Conservation (phyloP, 345 rosid species). For the Populus ilicifolia region DNA sequence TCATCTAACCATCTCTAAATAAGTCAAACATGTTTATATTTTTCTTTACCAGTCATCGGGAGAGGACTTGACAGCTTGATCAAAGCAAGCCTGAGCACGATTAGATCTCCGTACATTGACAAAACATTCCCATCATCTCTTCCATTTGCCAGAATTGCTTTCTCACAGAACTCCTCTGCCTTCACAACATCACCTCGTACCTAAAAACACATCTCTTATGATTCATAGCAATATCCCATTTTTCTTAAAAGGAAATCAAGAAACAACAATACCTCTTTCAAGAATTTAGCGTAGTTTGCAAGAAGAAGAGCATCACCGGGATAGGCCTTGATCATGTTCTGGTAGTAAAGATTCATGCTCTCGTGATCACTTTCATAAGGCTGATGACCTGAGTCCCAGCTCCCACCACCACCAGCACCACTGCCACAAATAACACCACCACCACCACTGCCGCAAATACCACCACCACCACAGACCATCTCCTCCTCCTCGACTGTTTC, state of each 20-base stretch:
- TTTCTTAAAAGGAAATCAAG: too few species aligned
- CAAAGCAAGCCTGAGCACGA: constrained; percentile 44
- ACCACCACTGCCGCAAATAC: background rate
- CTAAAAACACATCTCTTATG: constrained; percentile 9
- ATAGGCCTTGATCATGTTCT: constrained; percentile 36
- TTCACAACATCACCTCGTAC: constrained; percentile 32
- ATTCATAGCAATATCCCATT: too few species aligned
- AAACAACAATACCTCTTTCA: constrained; percentile 41
- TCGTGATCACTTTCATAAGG: constrained; percentile 15
- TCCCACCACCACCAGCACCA: constrained; percentile 18
- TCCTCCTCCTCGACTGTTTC: background rate
- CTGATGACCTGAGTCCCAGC: constrained; percentile 21
- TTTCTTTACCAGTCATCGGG: constrained; percentile 44
- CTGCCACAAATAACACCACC: constrained; percentile 17
- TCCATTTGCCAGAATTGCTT: constrained; percentile 38
- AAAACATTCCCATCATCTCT: constrained; percentile 39
- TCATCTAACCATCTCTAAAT: too few species aligned
- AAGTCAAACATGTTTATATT: background rate
- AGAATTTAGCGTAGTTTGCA: constrained; percentile 49
- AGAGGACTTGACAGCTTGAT: constrained; percentile 46
- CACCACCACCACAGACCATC: background rate
- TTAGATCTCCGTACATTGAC: constrained; percentile 45
- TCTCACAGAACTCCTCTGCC: constrained; percentile 48
- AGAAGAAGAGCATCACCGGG: constrained; percentile 51
- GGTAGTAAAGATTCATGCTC: constrained; percentile 40